Conservation (phyloP, 2,329 filamentous ascomycete species). For the Mariannaea sp. region DNA sequence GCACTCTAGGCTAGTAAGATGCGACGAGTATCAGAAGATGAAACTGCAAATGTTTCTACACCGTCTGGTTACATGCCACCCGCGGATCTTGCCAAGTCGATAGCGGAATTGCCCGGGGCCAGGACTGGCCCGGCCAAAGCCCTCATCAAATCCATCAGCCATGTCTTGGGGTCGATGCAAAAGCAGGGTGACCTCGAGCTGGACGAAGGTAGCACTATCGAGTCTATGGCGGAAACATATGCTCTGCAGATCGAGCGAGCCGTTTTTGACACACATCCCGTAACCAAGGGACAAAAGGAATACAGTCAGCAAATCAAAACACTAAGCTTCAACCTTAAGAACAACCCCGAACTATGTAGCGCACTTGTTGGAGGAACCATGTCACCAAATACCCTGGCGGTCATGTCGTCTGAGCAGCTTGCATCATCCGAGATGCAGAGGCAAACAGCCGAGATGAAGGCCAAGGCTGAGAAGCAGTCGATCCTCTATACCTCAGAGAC, state of each 20-base stretch:
- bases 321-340: slow-evolving; percentile 85
- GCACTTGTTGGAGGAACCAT: slow-evolving; percentile 75
- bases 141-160: slow-evolving; percentile 70
- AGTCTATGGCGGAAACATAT: slow-evolving; percentile 69
- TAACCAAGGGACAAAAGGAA: slow-evolving; percentile 51
- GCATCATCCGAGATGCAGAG: slow-evolving; percentile 87
- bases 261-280: slow-evolving; percentile 60
- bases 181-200: slow-evolving; percentile 68
- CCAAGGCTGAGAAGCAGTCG: slow-evolving; percentile 79
- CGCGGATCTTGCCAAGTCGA: slow-evolving; percentile 54
- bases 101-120: slow-evolving; percentile 61
- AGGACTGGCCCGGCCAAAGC: slow-evolving; percentile 73
- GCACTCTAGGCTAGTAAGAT: slow-evolving; percentile 47
- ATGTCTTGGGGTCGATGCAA: slow-evolving; percentile 68
- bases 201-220: slow-evolving; percentile 65
- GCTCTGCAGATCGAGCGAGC: slow-evolving; percentile 81
- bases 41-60: slow-evolving; percentile 42
- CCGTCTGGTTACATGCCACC: slow-evolving; percentile 54
- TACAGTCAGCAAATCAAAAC: slow-evolving; percentile 71
- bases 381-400: slow-evolving; percentile 75
- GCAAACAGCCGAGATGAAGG: slow-evolving; percentile 76
- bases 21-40: slow-evolving; percentile 60
- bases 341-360: slow-evolving; percentile 77
- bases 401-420: slow-evolving; percentile 89
- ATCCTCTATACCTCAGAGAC: slow-evolving; percentile 76